Percentiles rank a stretch among this genome's conserved stretches.
Evolutionary conservation across 2,329 filamentous ascomycete genomes (phyloP).

Genomic region (Tympanopsis confertula): DNA sequence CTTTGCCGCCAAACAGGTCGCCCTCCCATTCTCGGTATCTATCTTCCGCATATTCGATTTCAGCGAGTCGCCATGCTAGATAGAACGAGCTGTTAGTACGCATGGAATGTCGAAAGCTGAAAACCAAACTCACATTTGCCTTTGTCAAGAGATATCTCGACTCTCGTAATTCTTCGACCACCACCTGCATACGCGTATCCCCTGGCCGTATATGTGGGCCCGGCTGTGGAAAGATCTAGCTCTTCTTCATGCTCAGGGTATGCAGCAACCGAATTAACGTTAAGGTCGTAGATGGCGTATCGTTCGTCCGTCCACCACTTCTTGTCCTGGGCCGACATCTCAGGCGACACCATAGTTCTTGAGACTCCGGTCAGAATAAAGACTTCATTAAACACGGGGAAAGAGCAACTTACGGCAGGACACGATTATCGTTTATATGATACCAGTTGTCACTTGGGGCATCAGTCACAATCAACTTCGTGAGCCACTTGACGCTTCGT

Average conservation of each 20-base stretch:
- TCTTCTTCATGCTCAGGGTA: constrained; percentile 70
- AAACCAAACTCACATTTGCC: constrained; percentile 39
- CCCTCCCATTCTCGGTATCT: constrained; percentile 57
- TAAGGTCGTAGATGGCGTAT: constrained; percentile 88
- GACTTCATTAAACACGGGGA: constrained; percentile 14
- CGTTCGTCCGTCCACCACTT: constrained; percentile 80
- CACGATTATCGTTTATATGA: constrained; percentile 85
- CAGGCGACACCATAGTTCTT: constrained; percentile 66
- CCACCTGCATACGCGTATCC: constrained; percentile 87
- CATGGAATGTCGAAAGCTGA: background rate
- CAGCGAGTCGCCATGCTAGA: constrained; percentile 59
- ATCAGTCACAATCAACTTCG: constrained; percentile 65
- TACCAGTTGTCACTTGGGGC: constrained; percentile 87
- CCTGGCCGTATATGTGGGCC: constrained; percentile 48
- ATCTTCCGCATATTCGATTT: constrained; percentile 76
- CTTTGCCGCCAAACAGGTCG: constrained; percentile 61
- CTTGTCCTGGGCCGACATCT: constrained; percentile 62
- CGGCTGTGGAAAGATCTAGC: constrained; percentile 34
- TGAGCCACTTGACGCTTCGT: constrained; percentile 87
- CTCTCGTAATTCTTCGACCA: constrained; percentile 69
- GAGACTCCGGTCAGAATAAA: constrained; percentile 1
- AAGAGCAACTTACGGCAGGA: constrained; percentile 49
- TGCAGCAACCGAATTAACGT: constrained; percentile 71
- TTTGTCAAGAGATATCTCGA: constrained; percentile 74
- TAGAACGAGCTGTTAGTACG: constrained; percentile 7